phyloP scores from a whole-genome alignment of 2,329 filamentous ascomycete species.

The Penicillium sp. region DNA sequence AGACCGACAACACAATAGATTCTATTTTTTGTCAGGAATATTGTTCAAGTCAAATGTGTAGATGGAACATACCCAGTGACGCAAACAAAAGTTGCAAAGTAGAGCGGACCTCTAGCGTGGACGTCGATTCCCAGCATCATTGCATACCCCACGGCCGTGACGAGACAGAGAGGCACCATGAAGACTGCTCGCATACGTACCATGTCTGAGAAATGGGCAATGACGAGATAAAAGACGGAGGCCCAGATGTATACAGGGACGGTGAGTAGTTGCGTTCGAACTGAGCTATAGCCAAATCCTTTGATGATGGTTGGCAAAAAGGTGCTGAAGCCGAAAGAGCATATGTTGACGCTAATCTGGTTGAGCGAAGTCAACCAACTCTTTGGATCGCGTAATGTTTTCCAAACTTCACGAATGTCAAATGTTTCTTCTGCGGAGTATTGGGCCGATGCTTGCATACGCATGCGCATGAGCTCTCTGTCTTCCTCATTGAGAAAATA shows the following conservation, averaged over 20 bases:
- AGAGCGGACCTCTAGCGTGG: conserved; percentile 10
- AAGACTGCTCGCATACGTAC: conserved; percentile 17
- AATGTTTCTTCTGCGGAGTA: conserved; percentile 52
- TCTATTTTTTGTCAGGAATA: not conserved
- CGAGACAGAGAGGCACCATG: conserved; percentile 16
- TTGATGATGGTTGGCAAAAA: conserved; percentile 57
- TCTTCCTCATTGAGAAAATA: conserved; percentile 51
- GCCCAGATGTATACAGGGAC: conserved; percentile 22
- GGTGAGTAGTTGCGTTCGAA: conserved; percentile 34
- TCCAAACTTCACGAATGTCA: conserved; percentile 23
- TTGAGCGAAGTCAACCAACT: conserved; percentile 37
- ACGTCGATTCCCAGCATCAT: conserved; percentile 18
- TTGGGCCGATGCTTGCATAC: conserved; percentile 41
- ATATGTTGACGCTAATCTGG: conserved; percentile 51
- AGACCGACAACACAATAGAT: conserved; percentile 18
- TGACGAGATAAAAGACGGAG: conserved; percentile 13
- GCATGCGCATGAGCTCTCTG: conserved; percentile 49
- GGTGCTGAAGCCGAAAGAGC: conserved; percentile 55
- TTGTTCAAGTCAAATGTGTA: not conserved
- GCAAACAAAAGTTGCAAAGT: conserved; percentile 19
- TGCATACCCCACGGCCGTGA: conserved; percentile 15
- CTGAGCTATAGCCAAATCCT: conserved; percentile 49
- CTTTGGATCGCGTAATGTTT: conserved; percentile 16
- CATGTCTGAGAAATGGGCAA: conserved; percentile 16
- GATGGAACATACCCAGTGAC: conserved; percentile 14